Conservation (phyloP, 306 rosid species). For the Quercus rubra region DNA sequence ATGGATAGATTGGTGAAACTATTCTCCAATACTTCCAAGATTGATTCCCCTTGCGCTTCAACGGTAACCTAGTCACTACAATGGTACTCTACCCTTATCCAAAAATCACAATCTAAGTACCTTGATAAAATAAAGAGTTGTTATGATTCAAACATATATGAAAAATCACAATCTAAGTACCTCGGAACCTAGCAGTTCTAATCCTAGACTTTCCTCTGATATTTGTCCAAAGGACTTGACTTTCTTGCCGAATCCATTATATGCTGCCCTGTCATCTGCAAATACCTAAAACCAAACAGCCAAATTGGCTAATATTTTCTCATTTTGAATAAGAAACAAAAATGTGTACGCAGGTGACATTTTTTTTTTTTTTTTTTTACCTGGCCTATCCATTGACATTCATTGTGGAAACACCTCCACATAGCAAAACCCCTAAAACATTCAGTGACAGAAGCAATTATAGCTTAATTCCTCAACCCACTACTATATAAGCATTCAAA, state of each 20-base stretch:
- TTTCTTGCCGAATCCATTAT: slow-evolving; percentile 19
- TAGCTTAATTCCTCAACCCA: slow-evolving; percentile 14
- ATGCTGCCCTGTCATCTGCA: slow-evolving; percentile 47
- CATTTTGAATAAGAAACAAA: slow-evolving; percentile 11
- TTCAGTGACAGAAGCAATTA: slow-evolving; percentile 18
- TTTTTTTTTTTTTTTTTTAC: slow-evolving; percentile 46
- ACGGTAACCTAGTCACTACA: background rate
- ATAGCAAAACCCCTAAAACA: slow-evolving; percentile 65
- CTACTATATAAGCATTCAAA: background rate
- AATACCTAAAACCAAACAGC: slow-evolving; percentile 47
- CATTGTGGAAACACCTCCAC: slow-evolving; percentile 84
- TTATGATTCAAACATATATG: slow-evolving; percentile 7
- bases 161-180: slow-evolving; percentile 30
- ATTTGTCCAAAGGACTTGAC: slow-evolving; percentile 27
- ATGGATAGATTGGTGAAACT: background rate
- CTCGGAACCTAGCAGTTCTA: slow-evolving; percentile 71
- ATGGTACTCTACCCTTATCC: background rate
- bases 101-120: background rate
- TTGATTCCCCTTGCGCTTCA: background rate
- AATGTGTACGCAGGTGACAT: background rate
- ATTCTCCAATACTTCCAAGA: background rate
- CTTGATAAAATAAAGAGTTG: background rate
- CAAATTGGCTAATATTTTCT: slow-evolving; percentile 14
- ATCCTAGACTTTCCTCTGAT: slow-evolving; percentile 54
- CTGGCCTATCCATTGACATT: slow-evolving; percentile 81